Conservation (phyloP, 2,329 filamentous ascomycete species). For the Diaporthe sp. region DNA sequence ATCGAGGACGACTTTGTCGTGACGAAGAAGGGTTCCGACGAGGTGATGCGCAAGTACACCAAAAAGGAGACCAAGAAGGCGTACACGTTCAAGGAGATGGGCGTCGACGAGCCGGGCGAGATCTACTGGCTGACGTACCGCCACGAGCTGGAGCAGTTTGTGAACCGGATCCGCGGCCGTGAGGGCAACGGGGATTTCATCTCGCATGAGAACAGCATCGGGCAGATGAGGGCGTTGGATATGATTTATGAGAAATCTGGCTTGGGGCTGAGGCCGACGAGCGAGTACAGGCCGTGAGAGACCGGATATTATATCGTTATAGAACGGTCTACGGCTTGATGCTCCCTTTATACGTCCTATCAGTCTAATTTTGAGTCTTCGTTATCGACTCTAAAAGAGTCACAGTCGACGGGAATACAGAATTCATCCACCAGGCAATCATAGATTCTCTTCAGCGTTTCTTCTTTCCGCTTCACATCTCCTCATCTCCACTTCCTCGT, state of each 20-base stretch:
- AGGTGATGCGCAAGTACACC: slow-evolving; percentile 45
- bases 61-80: slow-evolving; percentile 49
- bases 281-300: slow-evolving; percentile 13
- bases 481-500: not conserved
- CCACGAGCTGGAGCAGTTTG: slow-evolving; percentile 63
- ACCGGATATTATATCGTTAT: no score
- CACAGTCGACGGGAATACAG: no score
- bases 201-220: slow-evolving; percentile 56
- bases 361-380: not conserved
- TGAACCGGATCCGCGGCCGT: slow-evolving; percentile 57
- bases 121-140: slow-evolving; percentile 60
- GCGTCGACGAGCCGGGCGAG: slow-evolving; percentile 49
- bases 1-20: slow-evolving; percentile 53
- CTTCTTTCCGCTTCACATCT: not conserved
- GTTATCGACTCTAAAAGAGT: not conserved
- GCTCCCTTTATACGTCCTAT: not conserved
- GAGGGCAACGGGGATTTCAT: slow-evolving; percentile 56
- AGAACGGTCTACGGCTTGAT: no score
- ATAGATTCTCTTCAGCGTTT: not conserved
- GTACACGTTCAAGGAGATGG: slow-evolving; percentile 53
- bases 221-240: slow-evolving; percentile 62
- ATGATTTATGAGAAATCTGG: slow-evolving; percentile 58
- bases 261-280: slow-evolving; percentile 43
- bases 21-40: slow-evolving; percentile 42
- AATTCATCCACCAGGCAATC: not conserved